Percentiles rank a stretch among this genome's conserved stretches.
Evolutionary conservation across 371 early-diverging fungal species (phyloP).

Genomic region (Coemansia sp.): DNA sequence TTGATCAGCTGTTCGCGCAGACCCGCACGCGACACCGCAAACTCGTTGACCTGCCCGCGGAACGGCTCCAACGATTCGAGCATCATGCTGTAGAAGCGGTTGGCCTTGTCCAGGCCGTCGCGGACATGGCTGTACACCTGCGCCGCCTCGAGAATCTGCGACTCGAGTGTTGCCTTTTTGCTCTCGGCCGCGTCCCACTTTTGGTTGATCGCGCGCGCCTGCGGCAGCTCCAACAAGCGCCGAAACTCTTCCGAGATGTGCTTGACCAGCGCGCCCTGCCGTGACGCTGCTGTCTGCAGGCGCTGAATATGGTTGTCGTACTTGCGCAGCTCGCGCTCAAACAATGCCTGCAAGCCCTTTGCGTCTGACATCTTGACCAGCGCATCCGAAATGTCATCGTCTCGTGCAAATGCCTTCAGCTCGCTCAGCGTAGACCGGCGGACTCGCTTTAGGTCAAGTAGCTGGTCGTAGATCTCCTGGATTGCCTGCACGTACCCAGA

Average conservation of each 20-base stretch:
- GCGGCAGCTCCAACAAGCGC: conserved; percentile 71
- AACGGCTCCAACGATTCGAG: conserved; percentile 66
- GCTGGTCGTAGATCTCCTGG: conserved; percentile 68
- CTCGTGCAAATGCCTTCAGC: conserved; percentile 72
- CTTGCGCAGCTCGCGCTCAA: conserved; percentile 87
- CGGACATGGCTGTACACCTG: conserved; percentile 63
- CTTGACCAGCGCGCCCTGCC: conserved; percentile 73
- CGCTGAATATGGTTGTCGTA: conserved; percentile 76
- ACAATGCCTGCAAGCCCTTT: conserved; percentile 67
- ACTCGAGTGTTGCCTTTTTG: conserved; percentile 59
- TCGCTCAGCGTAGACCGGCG: conserved; percentile 74
- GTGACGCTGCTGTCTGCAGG: conserved; percentile 70
- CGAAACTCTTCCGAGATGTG: conserved; percentile 74
- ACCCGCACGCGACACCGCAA: conserved; percentile 64
- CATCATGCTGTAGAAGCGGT: conserved; percentile 78
- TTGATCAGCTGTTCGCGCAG: conserved; percentile 68
- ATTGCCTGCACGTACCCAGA: conserved; percentile 61
- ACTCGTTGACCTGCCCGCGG: conserved; percentile 61
- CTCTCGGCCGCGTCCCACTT: conserved; percentile 66
- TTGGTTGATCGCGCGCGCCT: conserved; percentile 67
- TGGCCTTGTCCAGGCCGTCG: conserved; percentile 69
- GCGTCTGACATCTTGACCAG: conserved; percentile 57
- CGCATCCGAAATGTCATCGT: conserved; percentile 87
- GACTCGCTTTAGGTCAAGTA: conserved; percentile 76
- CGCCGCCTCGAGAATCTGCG: conserved; percentile 62